Base-by-base conservation (phyloP, 2,329 filamentous ascomycete genomes). In the Tolypocladium guangdongense region DNA sequence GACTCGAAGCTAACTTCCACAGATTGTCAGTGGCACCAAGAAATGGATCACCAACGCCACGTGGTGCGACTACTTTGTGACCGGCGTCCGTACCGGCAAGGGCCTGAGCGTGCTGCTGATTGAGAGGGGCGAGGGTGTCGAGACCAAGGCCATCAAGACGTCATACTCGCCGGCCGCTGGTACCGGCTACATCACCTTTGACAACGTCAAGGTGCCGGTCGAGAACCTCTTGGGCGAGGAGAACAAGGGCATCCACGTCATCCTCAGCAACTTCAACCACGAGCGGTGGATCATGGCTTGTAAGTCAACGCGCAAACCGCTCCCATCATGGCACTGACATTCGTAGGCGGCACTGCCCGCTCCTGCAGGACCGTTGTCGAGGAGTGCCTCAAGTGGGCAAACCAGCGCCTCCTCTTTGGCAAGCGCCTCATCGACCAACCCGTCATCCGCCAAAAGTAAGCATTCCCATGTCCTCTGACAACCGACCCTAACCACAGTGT, bases 231-330 rank as follows among this genome's bases (percentile, higher is more conserved):
- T 95, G 7, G 90, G 90, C 56, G 75, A 88, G 65, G 89, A 95
- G 71, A 82, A 93, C 75, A 88, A 92, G 73, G 90, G 90, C 7
- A 91, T 95, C 64, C 80, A 85, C 57, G 87, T 93, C 33, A 89
- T 95, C 64, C 74, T 93, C 65, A 83, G 80, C 71, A 95, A 95
- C 73, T 95, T 95, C 74, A 93, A 93, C 76, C 88, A 93, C 71
- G 88, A 90, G 73, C 80, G 87, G 35, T 90, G 86, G 78, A 85
- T 80, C 71, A 89, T 91, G 86, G 75, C 76, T 54, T 84, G 81
- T 75, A 71, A 67, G 74, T 72, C 22, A 18, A 30, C 22, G 3
- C 14, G 14, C 7, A 18, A 20, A 18, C 16, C 8, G 3, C 8
- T 18, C 12, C 7, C 12, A 54, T 59, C 41, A 62, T 39, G 46